phyloP scores from a whole-genome alignment of 805 yeast species.

The Kuraishia cidri region DNA sequence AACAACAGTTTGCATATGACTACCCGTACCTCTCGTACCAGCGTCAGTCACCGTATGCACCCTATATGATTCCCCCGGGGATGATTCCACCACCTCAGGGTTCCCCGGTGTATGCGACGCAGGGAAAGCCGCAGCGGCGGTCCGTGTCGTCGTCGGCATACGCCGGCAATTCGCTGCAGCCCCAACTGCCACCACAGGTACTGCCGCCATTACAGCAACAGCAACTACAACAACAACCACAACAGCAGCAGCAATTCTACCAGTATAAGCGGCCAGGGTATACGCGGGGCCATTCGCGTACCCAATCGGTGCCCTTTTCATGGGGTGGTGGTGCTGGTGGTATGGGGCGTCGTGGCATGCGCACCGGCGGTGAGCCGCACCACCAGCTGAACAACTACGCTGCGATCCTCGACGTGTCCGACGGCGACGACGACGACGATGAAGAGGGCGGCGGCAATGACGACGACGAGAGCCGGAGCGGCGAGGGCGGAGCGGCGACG shows the following conservation, averaged over 20 bases:
- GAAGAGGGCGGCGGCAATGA: slow-evolving; percentile 10
- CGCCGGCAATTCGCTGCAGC: no score
- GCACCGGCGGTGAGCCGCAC: no score
- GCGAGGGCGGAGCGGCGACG: no score
- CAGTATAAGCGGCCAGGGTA: no score
- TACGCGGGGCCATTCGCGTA: not conserved
- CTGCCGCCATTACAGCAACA: no score
- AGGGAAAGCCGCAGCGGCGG: not conserved
- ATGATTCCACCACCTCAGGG: not conserved
- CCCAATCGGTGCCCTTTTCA: not conserved
- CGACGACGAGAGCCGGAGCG: slow-evolving; percentile 10
- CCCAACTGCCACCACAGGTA: no score
- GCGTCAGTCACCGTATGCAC: no score
- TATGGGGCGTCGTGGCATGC: not conserved
- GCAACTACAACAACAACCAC: no score
- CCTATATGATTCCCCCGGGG: not conserved
- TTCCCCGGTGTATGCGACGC: not conserved
- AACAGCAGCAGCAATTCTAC: no score
- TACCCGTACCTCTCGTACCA: not conserved
- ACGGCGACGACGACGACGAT: slow-evolving; percentile 3
- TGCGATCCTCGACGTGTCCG: slow-evolving; percentile 5
- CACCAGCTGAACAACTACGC: slow-evolving; percentile 5
- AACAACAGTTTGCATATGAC: no score
- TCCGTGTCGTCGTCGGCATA: not conserved
- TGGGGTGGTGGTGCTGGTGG: not conserved